Evolutionary conservation across 345 rosid species (phyloP).

Genomic region (Sonneratia alba): DNA sequence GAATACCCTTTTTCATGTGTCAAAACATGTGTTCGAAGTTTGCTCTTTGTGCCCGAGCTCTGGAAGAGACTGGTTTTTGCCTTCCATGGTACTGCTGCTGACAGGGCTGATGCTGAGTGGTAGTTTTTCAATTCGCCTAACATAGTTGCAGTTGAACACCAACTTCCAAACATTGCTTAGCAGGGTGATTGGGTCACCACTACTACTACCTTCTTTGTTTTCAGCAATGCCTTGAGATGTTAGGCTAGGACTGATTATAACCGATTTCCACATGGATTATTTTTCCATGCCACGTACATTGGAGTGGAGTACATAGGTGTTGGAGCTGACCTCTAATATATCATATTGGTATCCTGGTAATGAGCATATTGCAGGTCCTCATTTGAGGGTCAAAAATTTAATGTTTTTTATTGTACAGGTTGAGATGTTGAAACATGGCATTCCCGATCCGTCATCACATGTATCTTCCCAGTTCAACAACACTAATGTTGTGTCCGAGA

Average conservation of each 20-base stretch:
- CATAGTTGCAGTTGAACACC: no score
- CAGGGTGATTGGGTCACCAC: no score
- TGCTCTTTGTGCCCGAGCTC: no score
- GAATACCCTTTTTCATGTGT: no score
- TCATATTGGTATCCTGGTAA: neutral
- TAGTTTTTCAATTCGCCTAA: no score
- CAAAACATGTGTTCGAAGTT: no score
- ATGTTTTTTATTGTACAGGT: slow-evolving; percentile 33
- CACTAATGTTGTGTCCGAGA: slow-evolving; percentile 37
- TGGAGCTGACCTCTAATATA: neutral
- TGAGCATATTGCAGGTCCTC: neutral
- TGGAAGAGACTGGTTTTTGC: no score
- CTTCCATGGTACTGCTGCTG: no score
- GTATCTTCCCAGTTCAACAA: slow-evolving; percentile 31
- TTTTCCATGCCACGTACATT: neutral
- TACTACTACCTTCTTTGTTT: no score
- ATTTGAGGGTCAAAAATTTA: neutral
- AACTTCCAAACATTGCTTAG: no score
- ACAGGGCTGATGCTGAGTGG: no score
- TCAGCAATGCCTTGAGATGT: neutral
- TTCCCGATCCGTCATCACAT: slow-evolving; percentile 71
- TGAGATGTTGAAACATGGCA: slow-evolving; percentile 72
- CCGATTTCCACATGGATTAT: slow-evolving; percentile 1
- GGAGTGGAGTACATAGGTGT: neutral
- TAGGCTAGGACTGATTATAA: neutral